These are phyloP conservation scores for Plasmodium falciparum DNA, from an alignment of 169 alveolate species.

Conservation along the genomic window DNA sequence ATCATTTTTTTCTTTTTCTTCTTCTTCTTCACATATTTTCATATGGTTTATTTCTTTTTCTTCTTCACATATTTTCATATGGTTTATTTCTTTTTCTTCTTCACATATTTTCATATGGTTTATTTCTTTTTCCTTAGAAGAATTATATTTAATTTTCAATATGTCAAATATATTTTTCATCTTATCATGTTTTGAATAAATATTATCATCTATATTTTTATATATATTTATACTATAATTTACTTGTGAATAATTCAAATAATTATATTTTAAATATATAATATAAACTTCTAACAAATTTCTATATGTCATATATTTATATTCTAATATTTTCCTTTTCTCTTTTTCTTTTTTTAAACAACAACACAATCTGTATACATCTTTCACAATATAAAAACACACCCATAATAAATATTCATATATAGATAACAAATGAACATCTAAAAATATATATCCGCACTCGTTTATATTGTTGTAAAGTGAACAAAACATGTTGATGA, in stretches of 20 bases:
- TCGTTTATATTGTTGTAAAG: constrained; percentile 54
- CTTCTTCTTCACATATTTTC: background rate
- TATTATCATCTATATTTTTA: constrained; percentile 7
- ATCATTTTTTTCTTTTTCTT: constrained; percentile 3
- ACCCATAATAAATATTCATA: constrained; percentile 46
- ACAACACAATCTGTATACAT: constrained; percentile 34
- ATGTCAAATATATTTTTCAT: background rate
- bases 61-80: background rate
- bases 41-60: background rate
- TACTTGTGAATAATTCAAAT: constrained; percentile 40
- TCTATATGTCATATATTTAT: constrained; percentile 67
- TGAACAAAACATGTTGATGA: constrained; percentile 21
- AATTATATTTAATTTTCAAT: background rate
- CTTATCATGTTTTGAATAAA: constrained; percentile 16
- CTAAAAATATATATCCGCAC: constrained; percentile 46
- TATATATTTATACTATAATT: constrained; percentile 1
- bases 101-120: background rate
- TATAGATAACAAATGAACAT: constrained; percentile 47
- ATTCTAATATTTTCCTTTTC: constrained; percentile 23
- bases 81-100: background rate
- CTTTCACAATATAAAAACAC: constrained; percentile 51
- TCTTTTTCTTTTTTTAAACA: constrained; percentile 49
- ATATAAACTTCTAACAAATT: constrained; percentile 66
- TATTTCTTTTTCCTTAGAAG: background rate
- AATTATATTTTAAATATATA: constrained; percentile 60